A percentile compares a stretch with the other conserved stretches of the same genome.
Conservation (phyloP, 164 flowering plant genomes). For the Paratinospora sagittata region DNA sequence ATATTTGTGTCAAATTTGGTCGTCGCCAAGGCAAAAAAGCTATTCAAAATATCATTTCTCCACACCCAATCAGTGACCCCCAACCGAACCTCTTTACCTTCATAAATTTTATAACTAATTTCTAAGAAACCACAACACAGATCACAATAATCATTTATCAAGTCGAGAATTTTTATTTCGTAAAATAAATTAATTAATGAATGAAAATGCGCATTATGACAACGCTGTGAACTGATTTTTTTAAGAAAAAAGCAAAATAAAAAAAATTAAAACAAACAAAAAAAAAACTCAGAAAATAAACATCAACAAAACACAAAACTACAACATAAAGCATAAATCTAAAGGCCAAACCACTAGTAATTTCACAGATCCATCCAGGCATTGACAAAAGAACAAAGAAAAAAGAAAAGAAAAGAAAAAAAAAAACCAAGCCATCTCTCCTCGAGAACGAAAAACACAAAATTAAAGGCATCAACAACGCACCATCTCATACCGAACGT, state of each 20-base stretch:
- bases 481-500: conserved; percentile 74
- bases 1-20: background rate
- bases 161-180: background rate
- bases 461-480: conserved; percentile 12
- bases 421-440: background rate
- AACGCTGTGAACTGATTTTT: background rate
- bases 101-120: background rate
- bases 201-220: background rate
- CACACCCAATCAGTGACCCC: background rate
- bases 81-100: background rate
- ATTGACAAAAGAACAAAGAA: background rate
- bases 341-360: background rate
- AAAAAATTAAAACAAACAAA: background rate
- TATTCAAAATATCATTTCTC: background rate
- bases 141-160: background rate
- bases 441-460: background rate
- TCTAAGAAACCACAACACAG: background rate
- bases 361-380: conserved; percentile 11
- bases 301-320: background rate
- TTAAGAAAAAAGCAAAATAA: background rate
- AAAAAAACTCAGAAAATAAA: background rate
- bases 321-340: background rate
- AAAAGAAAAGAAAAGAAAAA: conserved; percentile 7
- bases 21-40: background rate
- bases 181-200: background rate